Evolutionary conservation across 805 yeast genomes (phyloP).

Genomic region (Lachancea lanzarotensis): DNA sequence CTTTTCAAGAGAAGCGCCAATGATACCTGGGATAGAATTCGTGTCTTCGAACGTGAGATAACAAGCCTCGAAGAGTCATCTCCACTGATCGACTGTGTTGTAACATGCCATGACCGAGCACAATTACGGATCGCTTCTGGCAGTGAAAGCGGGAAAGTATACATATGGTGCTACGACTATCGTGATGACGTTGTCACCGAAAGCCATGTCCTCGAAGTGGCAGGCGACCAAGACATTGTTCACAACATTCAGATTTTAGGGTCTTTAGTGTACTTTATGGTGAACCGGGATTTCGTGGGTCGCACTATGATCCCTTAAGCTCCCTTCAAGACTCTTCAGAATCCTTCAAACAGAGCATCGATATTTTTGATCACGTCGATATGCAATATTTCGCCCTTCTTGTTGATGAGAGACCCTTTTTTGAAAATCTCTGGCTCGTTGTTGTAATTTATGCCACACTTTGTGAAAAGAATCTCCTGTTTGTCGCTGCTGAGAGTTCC

Average conservation of each 20-base stretch:
- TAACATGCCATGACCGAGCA: conserved; percentile 4
- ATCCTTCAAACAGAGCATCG: conserved; percentile 33
- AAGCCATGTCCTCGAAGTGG: conserved; percentile 2
- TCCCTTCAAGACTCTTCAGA: conserved; percentile 11
- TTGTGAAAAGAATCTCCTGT: conserved; percentile 74
- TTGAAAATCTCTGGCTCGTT: conserved; percentile 82
- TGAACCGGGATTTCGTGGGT: conserved; percentile 8
- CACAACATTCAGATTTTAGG: conserved; percentile 7
- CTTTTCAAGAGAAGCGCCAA: conserved; percentile 16
- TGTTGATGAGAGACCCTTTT: conserved; percentile 61
- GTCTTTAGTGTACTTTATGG: conserved; percentile 10
- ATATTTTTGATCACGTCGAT: conserved; percentile 36
- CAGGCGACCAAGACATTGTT: conserved; percentile 6
- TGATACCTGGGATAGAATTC: conserved; percentile 19
- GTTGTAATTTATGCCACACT: conserved; percentile 83
- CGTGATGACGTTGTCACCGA: conserved; percentile 9
- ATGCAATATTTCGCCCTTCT: conserved; percentile 44
- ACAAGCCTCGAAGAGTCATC: conserved; percentile 7
- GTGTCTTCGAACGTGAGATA: conserved; percentile 6
- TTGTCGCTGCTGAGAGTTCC: conserved; percentile 83
- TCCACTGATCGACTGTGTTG: conserved; percentile 15
- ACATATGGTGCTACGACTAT: conserved; percentile 16
- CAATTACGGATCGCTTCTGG: conserved; percentile 14
- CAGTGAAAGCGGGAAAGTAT: conserved; percentile 18
- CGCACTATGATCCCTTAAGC: neutral